Evolutionary conservation across 805 yeast genomes (phyloP).

Genomic region (Saturnispora sanitii): DNA sequence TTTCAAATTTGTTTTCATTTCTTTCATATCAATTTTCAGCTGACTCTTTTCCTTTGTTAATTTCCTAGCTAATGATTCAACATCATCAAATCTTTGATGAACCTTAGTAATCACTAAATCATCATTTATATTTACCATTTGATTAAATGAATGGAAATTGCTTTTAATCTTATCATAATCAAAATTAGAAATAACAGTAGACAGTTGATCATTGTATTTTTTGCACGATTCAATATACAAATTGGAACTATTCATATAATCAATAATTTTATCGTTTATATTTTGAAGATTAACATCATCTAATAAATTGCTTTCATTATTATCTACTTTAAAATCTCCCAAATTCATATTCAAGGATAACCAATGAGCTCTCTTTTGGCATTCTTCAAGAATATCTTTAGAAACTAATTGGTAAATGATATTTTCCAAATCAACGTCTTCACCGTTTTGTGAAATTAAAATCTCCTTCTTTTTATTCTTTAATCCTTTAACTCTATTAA

Average conservation of each 20-base stretch:
- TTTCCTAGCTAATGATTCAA: slow-evolving; percentile 80
- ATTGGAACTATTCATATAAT: too few relatives aligned
- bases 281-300: not conserved
- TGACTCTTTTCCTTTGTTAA: slow-evolving; percentile 61
- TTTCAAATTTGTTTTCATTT: slow-evolving; percentile 27
- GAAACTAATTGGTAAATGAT: slow-evolving; percentile 13
- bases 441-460: slow-evolving; percentile 6
- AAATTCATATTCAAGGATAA: slow-evolving; percentile 3
- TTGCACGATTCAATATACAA: not conserved
- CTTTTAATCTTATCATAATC: slow-evolving; percentile 16
- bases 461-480: slow-evolving; percentile 34
- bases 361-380: slow-evolving; percentile 8
- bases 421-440: slow-evolving; percentile 1
- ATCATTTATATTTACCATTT: slow-evolving; percentile 19
- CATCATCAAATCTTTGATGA: slow-evolving; percentile 73
- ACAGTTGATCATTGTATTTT: slow-evolving; percentile 2
- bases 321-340: not conserved
- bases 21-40: slow-evolving; percentile 37
- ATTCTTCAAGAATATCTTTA: slow-evolving; percentile 6
- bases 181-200: slow-evolving; percentile 16
- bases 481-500: slow-evolving; percentile 75
- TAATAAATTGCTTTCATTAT: not conserved
- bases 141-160: slow-evolving; percentile 28
- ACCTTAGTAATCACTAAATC: slow-evolving; percentile 30
- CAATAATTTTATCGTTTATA: not conserved